These are phyloP conservation scores for Avena eriantha DNA, from an alignment of 176 grass and related monocot species.

Conservation along the genomic window DNA sequence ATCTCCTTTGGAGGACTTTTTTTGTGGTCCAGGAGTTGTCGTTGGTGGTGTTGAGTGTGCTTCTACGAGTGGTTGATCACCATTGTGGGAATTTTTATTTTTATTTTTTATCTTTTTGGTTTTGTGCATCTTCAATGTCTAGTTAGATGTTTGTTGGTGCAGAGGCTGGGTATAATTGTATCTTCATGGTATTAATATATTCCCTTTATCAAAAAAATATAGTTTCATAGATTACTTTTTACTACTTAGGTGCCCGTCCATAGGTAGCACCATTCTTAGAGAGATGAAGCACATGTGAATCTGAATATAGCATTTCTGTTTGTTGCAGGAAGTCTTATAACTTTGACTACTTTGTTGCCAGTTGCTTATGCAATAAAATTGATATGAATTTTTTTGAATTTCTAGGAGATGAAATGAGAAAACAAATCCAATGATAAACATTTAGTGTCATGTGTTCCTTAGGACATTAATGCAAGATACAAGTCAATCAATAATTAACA, in stretches of 20 bases:
- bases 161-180: too few species aligned
- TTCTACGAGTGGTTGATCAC: too few species aligned
- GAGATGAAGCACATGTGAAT: neutral
- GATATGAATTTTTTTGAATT: neutral
- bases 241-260: neutral
- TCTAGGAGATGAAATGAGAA: neutral
- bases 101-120: too few species aligned
- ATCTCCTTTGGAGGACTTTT: too few species aligned
- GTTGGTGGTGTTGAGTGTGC: too few species aligned
- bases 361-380: slow-evolving; percentile 21
- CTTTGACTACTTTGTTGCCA: neutral
- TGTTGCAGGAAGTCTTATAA: neutral
- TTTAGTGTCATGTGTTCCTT: neutral
- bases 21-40: too few species aligned
- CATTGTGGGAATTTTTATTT: too few species aligned
- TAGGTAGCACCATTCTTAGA: neutral
- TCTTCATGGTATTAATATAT: too few species aligned
- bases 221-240: slow-evolving; percentile 4
- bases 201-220: neutral
- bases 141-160: too few species aligned
- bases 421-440: neutral
- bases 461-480: neutral
- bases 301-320: slow-evolving; percentile 20
- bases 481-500: slow-evolving; percentile 1
- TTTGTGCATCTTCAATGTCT: too few species aligned